Base-by-base conservation (phyloP, 2,329 filamentous ascomycete species). In the Alternaria sp. region DNA sequence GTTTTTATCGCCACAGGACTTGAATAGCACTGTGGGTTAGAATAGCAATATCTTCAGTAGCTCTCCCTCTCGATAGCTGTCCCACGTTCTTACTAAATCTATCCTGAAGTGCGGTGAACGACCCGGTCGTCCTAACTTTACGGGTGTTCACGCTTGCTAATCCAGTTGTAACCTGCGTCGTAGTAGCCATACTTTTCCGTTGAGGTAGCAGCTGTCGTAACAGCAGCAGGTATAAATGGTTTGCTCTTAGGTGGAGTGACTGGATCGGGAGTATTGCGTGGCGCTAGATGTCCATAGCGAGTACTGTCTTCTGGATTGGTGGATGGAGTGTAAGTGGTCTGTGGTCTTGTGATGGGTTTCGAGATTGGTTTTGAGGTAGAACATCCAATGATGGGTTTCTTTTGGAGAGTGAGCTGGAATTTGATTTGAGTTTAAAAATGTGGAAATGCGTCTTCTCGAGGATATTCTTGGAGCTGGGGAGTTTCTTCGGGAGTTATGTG, bases 381-480 rank as follows among this genome's bases (percentile, higher is more conserved):
- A 28, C 23, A 42, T 1, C 40, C 40, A 13, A 42, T 42, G 3
- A 8, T 26, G 7, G 2, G 11, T 24, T 5, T 23, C 14, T 41
- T 26, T 41, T 21, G 23, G 23, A 14, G 3, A 5, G 14, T 1
- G 3, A 4, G 4, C 21, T 41, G 7, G 23, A 4, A 4, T 0
- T 26, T 42, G 4, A 11, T 5, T 14, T n/a, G 7, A 24, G 23
- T 42, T 2, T 5, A n/a, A n/a, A 5, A 0, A 1, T 5, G 1
- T 9, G 3, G 13, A 7, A n/a, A 0, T 26, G 2, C 5, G 0
- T 8, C 13, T 41, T 8, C 2, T 2, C 1, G 0, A 14, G 39
- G 11, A 14, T 24, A 13, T 2, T 41, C 21, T 26, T 31, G 29
- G 7, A 31, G 29, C 10, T 9, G 8, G 29, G 9, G 8, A 10